A percentile compares a stretch with the other conserved stretches of the same genome.
phyloP scores from a whole-genome alignment of 257 asterid species.

The Ilex asprella region DNA sequence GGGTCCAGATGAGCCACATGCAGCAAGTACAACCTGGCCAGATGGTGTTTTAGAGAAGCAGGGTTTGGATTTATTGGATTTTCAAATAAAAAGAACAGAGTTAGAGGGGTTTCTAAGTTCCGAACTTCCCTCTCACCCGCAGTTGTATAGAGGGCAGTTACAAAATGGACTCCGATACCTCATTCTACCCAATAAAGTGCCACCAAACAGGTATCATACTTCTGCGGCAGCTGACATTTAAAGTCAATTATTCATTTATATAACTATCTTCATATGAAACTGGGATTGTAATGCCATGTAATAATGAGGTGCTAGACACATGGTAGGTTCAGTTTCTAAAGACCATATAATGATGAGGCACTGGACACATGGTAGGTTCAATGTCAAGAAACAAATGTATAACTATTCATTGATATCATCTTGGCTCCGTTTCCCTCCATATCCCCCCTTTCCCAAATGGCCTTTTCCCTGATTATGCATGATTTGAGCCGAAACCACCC shows the following conservation, averaged over 20 bases:
- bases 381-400: too few relatives aligned
- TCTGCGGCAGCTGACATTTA: not conserved
- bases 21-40: constrained; percentile 91
- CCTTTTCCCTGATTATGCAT: too few relatives aligned
- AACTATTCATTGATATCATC: too few relatives aligned
- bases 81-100: constrained; percentile 55
- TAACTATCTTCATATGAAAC: not conserved
- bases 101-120: constrained; percentile 56
- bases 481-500: too few relatives aligned
- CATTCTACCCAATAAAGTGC: constrained; percentile 93
- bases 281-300: not conserved
- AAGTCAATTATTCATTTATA: not conserved
- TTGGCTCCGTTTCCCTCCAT: too few relatives aligned
- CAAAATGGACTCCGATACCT: constrained; percentile 93
- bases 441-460: too few relatives aligned
- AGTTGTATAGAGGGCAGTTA: constrained; percentile 85
- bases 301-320: not conserved
- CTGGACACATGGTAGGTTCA: too few relatives aligned
- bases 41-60: constrained; percentile 77
- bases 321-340: too few relatives aligned
- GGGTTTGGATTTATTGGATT: constrained; percentile 49
- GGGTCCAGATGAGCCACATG: constrained; percentile 99
- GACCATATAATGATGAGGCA: not conserved
- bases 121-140: constrained; percentile 89
- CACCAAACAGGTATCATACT: constrained; percentile 73